These are phyloP conservation scores for Aspergillus affinis DNA, from an alignment of 495 filamentous ascomycete species.

Conservation along the genomic window DNA sequence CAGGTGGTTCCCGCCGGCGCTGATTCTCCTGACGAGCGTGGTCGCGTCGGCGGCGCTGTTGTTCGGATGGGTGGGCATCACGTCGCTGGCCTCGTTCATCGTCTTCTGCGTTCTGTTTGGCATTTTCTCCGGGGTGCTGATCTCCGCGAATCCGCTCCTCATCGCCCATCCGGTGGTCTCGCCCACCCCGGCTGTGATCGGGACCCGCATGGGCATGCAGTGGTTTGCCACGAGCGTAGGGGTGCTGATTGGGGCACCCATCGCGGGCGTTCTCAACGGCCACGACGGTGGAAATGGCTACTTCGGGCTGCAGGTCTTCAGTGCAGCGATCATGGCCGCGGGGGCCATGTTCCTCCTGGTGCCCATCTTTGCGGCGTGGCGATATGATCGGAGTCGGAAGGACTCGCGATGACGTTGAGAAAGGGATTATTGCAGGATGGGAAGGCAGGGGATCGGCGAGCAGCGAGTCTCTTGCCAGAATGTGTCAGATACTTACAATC, in stretches of 20 bases:
- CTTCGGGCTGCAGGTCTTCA: constrained; percentile 3
- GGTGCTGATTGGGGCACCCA: constrained; percentile 11
- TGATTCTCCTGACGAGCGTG: constrained; percentile 2
- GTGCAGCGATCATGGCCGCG: background rate
- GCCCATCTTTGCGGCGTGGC: constrained; percentile 4
- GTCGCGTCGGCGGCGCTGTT: constrained; percentile 10
- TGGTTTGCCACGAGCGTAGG: constrained; percentile 10
- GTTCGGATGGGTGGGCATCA: constrained; percentile 13
- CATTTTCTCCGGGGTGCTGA: constrained; percentile 8
- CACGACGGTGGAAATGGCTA: constrained; percentile 4
- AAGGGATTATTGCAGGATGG: no score
- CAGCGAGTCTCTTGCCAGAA: no score
- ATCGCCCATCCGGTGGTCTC: constrained; percentile 13
- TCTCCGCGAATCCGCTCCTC: constrained; percentile 4
- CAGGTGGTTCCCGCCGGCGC: background rate
- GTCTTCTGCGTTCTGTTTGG: constrained; percentile 11
- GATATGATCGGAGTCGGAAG: constrained; percentile 7
- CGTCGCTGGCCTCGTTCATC: background rate
- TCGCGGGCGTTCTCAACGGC: constrained; percentile 8
- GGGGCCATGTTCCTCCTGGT: constrained; percentile 3
- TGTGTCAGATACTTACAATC: no score
- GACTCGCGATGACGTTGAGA: no score
- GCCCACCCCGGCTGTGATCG: constrained; percentile 1
- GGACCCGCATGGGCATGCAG: constrained; percentile 15
- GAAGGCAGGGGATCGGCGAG: no score